phyloP scores from a whole-genome alignment of 1,139 yeast species.

The Saccharomyces hybrid region DNA sequence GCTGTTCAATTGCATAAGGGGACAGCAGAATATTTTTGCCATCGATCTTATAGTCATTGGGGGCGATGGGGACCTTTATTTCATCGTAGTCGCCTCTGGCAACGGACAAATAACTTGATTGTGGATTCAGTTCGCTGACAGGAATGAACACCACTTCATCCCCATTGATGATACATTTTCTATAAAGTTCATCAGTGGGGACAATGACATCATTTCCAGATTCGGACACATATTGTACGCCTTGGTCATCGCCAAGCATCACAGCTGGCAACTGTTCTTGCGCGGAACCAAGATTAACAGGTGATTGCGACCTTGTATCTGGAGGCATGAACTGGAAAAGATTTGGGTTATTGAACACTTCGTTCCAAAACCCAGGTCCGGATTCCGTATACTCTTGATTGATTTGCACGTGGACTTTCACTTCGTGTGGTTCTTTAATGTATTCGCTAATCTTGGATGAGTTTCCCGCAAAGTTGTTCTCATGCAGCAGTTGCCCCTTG shows the following conservation, averaged over 20 bases:
- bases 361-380: constrained; percentile 29
- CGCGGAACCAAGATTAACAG: constrained; percentile 5
- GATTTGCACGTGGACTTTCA: constrained; percentile 25
- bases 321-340: constrained; percentile 13
- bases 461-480: constrained; percentile 15
- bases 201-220: neutral
- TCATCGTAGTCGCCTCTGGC: constrained; percentile 1
- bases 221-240: neutral
- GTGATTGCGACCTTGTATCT: constrained; percentile 5
- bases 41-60: constrained; percentile 14
- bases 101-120: neutral
- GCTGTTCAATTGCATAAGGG: constrained; percentile 7
- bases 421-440: constrained; percentile 11
- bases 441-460: constrained; percentile 17
- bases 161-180: constrained; percentile 19
- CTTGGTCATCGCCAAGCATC: neutral
- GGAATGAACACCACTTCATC: constrained; percentile 16
- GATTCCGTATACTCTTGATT: constrained; percentile 17
- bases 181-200: constrained; percentile 10
- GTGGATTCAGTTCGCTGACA: constrained; percentile 11
- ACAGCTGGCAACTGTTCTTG: neutral
- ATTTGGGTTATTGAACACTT: constrained; percentile 18
- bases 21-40: constrained; percentile 12
- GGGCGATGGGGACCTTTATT: constrained; percentile 8
- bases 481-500: constrained; percentile 23